Percentiles rank a stretch among this genome's conserved stretches.
These are phyloP conservation scores for Kodamaea leandrae DNA, from an alignment of 805 yeast species.

Conservation along the genomic window DNA sequence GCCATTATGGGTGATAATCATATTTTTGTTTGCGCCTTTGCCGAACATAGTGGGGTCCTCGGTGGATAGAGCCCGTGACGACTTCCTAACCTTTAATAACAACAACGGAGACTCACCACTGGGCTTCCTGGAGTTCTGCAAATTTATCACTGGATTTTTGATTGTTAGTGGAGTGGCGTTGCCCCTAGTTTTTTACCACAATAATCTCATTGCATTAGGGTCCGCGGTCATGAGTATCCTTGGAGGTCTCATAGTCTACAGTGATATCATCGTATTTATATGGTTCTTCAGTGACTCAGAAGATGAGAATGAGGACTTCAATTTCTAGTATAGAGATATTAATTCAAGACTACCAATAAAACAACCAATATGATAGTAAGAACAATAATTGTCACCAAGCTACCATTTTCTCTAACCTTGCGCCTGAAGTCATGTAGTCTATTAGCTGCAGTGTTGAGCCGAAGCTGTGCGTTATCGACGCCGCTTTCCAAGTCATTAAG, in stretches of 20 bases:
- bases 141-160: constrained; percentile 38
- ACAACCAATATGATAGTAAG: constrained; percentile 39
- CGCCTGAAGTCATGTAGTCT: constrained; percentile 31
- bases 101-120: constrained; percentile 37
- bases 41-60: constrained; percentile 41
- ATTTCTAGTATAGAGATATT: constrained; percentile 25
- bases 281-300: constrained; percentile 47
- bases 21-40: constrained; percentile 44
- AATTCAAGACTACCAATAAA: constrained; percentile 41
- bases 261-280: constrained; percentile 42
- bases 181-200: constrained; percentile 41
- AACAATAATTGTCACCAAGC: constrained; percentile 40
- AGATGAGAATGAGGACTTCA: constrained; percentile 45
- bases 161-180: constrained; percentile 45
- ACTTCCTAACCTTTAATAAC: constrained; percentile 43
- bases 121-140: constrained; percentile 38
- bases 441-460: constrained; percentile 31
- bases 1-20: constrained; percentile 42
- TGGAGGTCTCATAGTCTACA: constrained; percentile 46
- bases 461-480: constrained; percentile 32
- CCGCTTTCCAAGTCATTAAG: constrained; percentile 43
- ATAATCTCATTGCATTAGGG: constrained; percentile 35
- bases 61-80: constrained; percentile 39
- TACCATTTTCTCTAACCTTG: constrained; percentile 41
- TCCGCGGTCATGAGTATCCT: constrained; percentile 42